Evolutionary conservation across 2,329 filamentous ascomycete genomes (phyloP).

Genomic region (Hypoxylon rubiginosum): DNA sequence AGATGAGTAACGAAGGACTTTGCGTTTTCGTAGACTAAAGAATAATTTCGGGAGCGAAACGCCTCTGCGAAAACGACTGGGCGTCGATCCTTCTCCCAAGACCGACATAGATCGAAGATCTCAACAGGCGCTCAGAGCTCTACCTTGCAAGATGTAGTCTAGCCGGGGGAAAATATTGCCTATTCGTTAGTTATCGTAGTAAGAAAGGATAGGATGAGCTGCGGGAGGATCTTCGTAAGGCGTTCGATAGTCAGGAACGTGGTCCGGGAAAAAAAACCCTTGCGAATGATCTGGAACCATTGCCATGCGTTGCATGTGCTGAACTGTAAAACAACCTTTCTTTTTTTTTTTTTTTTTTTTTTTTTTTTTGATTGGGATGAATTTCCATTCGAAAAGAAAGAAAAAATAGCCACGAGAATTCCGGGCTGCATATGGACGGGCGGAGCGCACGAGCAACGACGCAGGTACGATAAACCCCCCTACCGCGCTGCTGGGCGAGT

Average conservation of each 20-base stretch:
- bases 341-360: conserved; percentile 2
- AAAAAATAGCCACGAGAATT: conserved; percentile 36
- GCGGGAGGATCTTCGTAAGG: conserved; percentile 20
- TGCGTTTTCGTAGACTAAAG: conserved; percentile 11
- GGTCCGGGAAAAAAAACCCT: conserved; percentile 10
- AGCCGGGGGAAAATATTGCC: conserved; percentile 17
- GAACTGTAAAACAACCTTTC: background rate
- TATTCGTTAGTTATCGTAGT: conserved; percentile 7
- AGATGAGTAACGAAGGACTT: conserved; percentile 15
- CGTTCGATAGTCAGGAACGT: conserved; percentile 40
- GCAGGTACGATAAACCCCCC: conserved; percentile 32
- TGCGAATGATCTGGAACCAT: conserved; percentile 3
- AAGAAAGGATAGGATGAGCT: conserved; percentile 22
- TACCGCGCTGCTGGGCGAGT: conserved; percentile 26
- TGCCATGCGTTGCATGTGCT: conserved; percentile 5
- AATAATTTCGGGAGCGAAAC: conserved; percentile 16
- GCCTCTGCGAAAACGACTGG: conserved; percentile 5
- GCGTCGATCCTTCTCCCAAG: conserved; percentile 26
- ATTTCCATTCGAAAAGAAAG: background rate
- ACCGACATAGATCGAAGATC: conserved; percentile 31
- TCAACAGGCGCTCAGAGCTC: conserved; percentile 19
- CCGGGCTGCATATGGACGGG: conserved; percentile 22
- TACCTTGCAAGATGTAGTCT: conserved; percentile 3
- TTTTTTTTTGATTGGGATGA: background rate
- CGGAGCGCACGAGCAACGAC: conserved; percentile 23